A percentile compares a stretch with the other conserved stretches of the same genome.
Conservation (phyloP, 257 asterid genomes). For the Ajuga chamaepitys region DNA sequence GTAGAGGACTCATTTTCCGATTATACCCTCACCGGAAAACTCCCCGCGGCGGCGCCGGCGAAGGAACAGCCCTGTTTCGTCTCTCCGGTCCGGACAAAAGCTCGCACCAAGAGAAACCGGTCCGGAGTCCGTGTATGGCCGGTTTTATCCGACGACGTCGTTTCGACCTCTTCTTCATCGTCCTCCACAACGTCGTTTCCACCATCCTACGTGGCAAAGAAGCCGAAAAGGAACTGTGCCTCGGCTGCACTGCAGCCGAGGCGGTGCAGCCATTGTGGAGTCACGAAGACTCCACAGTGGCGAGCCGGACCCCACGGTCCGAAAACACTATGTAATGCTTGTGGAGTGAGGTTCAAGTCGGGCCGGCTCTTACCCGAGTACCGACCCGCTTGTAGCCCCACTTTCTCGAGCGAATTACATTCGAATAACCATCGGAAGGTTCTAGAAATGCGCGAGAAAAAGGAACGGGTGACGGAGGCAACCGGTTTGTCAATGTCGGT, state of each 20-base stretch:
- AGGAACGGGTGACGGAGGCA: constrained; percentile 29
- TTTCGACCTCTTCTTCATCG: constrained; percentile 51
- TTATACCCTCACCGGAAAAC: constrained; percentile 34
- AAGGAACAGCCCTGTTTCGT: constrained; percentile 23
- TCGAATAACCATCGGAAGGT: constrained; percentile 92
- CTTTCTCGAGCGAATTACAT: constrained; percentile 63
- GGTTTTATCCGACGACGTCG: constrained; percentile 35
- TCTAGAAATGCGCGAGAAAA: constrained; percentile 80
- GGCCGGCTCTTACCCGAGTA: constrained; percentile 90
- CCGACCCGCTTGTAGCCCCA: constrained; percentile 96
- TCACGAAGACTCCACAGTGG: constrained; percentile 96
- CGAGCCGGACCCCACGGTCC: constrained; percentile 89
- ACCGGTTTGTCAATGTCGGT: constrained; percentile 33
- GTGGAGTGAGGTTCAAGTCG: constrained; percentile 90
- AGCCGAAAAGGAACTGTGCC: constrained; percentile 23
- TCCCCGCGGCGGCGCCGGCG: constrained; percentile 18
- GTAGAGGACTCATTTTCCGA: constrained; percentile 73
- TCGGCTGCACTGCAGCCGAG: constrained; percentile 48
- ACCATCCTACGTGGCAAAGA: constrained; percentile 26
- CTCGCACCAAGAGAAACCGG: constrained; percentile 69
- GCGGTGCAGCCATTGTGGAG: constrained; percentile 90
- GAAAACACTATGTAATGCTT: constrained; percentile 92
- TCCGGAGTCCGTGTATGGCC: constrained; percentile 59
- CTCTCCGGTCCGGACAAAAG: constrained; percentile 71
- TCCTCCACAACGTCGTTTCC: constrained; percentile 49